These are phyloP conservation scores for Auriculariales sp. DNA, from an alignment of 768 basidiomycete genomes.

Conservation along the genomic window DNA sequence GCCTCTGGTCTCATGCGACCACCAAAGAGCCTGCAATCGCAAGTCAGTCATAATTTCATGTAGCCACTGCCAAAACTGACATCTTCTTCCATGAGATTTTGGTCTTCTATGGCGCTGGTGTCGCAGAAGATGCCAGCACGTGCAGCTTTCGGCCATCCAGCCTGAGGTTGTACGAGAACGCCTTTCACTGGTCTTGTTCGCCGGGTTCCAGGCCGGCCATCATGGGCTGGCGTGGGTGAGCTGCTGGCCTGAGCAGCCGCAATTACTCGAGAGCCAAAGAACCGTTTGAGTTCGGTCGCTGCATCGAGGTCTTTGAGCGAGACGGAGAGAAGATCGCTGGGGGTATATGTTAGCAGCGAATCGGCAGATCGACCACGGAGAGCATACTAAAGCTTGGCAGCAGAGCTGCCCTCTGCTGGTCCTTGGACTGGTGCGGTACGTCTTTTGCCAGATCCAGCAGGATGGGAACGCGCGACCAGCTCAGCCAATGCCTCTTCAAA, in stretches of 20 bases:
- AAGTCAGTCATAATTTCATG: too few relatives aligned
- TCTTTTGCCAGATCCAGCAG: slow-evolving; percentile 5
- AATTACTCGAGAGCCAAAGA: slow-evolving; percentile 88
- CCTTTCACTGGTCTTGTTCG: slow-evolving; percentile 26
- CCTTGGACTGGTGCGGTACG: slow-evolving; percentile 17
- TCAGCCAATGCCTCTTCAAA: slow-evolving; percentile 76
- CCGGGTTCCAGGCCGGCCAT: slow-evolving; percentile 11
- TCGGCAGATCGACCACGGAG: background rate
- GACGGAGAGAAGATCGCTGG: slow-evolving; percentile 48
- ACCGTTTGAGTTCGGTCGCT: slow-evolving; percentile 81
- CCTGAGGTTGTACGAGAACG: slow-evolving; percentile 61
- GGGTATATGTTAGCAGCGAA: background rate
- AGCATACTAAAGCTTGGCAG: slow-evolving; percentile 10
- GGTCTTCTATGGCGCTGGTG: too few relatives aligned
- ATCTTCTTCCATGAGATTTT: too few relatives aligned
- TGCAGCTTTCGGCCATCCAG: slow-evolving; percentile 58
- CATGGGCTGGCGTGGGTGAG: slow-evolving; percentile 5
- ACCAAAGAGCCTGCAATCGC: too few relatives aligned
- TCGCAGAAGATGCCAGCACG: slow-evolving; percentile 54
- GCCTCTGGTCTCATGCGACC: slow-evolving; percentile 9
- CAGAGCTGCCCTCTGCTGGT: slow-evolving; percentile 12
- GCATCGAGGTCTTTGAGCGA: slow-evolving; percentile 70
- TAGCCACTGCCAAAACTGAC: too few relatives aligned
- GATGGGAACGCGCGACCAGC: slow-evolving; percentile 51
- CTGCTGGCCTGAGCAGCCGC: slow-evolving; percentile 14